A percentile compares a stretch with the other conserved stretches of the same genome.
Evolutionary conservation across 1,139 yeast species (phyloP).

Genomic region (Hanseniaspora uvarum): DNA sequence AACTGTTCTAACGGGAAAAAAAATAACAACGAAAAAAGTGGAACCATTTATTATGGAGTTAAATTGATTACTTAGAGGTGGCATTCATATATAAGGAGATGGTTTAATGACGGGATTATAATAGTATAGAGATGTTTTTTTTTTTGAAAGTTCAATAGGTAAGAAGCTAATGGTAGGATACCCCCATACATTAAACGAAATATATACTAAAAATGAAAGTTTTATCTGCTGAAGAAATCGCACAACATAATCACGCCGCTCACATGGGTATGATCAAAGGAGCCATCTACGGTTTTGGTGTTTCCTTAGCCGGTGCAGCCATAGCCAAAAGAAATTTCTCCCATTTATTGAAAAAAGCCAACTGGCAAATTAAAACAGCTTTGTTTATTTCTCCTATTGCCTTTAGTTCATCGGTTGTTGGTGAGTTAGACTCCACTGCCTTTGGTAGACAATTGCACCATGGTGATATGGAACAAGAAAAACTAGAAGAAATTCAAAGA

Average conservation of each 20-base stretch:
- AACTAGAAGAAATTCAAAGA: conserved; percentile 41
- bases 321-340: conserved; percentile 38
- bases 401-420: conserved; percentile 43
- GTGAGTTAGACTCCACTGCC: conserved; percentile 48
- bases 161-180: too few relatives aligned
- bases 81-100: too few relatives aligned
- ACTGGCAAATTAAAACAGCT: conserved; percentile 49
- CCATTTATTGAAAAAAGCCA: conserved; percentile 33
- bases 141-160: too few relatives aligned
- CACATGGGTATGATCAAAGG: conserved; percentile 57
- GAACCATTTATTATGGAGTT: conserved; percentile 3
- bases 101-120: too few relatives aligned
- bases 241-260: conserved; percentile 51
- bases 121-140: too few relatives aligned
- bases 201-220: conserved; percentile 45
- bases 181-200: neutral
- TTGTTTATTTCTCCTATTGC: conserved; percentile 53
- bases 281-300: conserved; percentile 42
- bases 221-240: conserved; percentile 52
- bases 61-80: too few relatives aligned
- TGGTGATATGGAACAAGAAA: conserved; percentile 32
- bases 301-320: conserved; percentile 43
- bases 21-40: neutral
- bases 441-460: conserved; percentile 46
- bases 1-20: neutral